Conservation (phyloP, 768 basidiomycete genomes). For the Chalciporus piperatus region DNA sequence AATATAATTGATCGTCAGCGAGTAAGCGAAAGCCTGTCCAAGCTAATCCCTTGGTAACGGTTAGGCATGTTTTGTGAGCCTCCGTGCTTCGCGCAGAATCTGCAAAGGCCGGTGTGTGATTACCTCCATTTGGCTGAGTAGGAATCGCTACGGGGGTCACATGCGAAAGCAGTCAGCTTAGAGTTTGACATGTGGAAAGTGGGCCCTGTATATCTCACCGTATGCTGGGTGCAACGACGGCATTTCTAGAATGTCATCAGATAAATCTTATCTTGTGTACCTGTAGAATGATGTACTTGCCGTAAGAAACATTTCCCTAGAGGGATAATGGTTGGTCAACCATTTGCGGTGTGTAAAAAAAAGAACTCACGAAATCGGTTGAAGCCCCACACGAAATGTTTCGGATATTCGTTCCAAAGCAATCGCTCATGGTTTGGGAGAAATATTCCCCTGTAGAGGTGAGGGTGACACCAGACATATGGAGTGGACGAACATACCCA, state of each 20-base stretch:
- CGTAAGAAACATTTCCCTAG: conserved; percentile 74
- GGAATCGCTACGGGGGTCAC: conserved; percentile 54
- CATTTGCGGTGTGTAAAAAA: not conserved
- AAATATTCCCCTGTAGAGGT: conserved; percentile 49
- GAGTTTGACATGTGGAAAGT: not conserved
- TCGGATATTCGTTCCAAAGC: conserved; percentile 42
- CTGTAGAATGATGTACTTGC: conserved; percentile 36
- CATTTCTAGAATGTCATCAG: conserved; percentile 39
- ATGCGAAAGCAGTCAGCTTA: conserved; percentile 25
- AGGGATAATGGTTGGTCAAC: conserved; percentile 15
- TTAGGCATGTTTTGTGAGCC: conserved; percentile 62
- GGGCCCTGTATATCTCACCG: conserved; percentile 36
- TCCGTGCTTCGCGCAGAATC: conserved; percentile 54
- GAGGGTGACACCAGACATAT: conserved; percentile 1
- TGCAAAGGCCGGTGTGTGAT: conserved; percentile 70
- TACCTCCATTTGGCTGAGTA: conserved; percentile 66
- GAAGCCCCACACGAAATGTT: conserved; percentile 51
- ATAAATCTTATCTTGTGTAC: conserved; percentile 11
- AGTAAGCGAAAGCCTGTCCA: conserved; percentile 59
- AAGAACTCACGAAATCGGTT: conserved; percentile 69
- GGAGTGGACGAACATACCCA: conserved; percentile 39
- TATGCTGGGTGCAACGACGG: conserved; percentile 65
- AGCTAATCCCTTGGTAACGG: conserved; percentile 59
- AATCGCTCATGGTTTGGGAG: conserved; percentile 40
- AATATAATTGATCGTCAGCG: conserved; percentile 54